A percentile compares a stretch with the other conserved stretches of the same genome.
Conservation (phyloP, 305 asterid species). For the Solanum hybrid region DNA sequence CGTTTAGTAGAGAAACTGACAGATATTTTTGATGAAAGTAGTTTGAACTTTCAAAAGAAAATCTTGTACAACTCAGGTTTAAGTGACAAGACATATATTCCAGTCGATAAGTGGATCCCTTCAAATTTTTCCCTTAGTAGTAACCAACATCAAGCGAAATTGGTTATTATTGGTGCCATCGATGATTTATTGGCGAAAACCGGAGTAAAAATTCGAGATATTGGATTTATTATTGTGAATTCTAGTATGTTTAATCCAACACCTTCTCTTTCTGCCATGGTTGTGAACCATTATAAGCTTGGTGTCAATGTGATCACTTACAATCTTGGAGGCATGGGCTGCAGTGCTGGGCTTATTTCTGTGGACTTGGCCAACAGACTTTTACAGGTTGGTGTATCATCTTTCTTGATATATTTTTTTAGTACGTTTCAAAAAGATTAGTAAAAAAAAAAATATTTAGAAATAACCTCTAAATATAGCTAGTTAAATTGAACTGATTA, state of each 20-base stretch:
- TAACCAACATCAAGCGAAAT: neutral
- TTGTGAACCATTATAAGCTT: constrained; percentile 20
- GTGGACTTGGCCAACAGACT: constrained; percentile 26
- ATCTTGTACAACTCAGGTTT: constrained; percentile 8
- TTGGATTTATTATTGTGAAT: constrained; percentile 23
- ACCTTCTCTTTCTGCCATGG: constrained; percentile 27
- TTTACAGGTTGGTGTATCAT: constrained; percentile 2
- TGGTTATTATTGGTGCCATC: constrained; percentile 24
- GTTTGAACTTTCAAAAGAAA: constrained; percentile 7
- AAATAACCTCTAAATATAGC: neutral
- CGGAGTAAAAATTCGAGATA: constrained; percentile 13
- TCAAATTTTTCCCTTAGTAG: neutral
- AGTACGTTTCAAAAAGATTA: neutral
- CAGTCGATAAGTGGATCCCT: constrained; percentile 4
- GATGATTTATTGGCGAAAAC: constrained; percentile 20
- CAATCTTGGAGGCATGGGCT: constrained; percentile 32
- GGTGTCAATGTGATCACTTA: constrained; percentile 19
- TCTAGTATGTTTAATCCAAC: constrained; percentile 28
- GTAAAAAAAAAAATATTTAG: neutral
- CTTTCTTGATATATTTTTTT: neutral
- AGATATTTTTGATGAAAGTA: neutral
- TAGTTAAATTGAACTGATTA: neutral
- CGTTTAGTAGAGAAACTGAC: neutral
- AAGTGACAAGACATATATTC: constrained; percentile 8
- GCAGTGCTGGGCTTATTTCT: constrained; percentile 28